These are phyloP conservation scores for Gliomastix tumulicola DNA, from an alignment of 2,329 filamentous ascomycete genomes.

Conservation along the genomic window DNA sequence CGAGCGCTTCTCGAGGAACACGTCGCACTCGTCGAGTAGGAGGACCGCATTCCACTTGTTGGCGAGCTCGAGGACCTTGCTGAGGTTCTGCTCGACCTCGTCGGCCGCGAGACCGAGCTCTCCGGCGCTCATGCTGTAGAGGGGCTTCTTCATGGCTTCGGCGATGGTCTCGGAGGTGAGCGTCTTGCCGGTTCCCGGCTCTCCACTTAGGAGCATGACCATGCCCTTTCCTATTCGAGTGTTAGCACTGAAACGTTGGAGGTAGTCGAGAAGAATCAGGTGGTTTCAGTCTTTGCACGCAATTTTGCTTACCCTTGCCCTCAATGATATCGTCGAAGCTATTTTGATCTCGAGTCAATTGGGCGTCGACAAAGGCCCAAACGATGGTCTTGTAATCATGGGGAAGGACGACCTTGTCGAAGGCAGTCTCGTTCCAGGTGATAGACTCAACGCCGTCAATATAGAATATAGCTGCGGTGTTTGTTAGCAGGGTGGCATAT, in stretches of 20 bases:
- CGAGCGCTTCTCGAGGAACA: constrained; percentile 28
- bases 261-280: constrained; percentile 15
- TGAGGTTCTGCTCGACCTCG: constrained; percentile 56
- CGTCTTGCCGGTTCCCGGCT: constrained; percentile 42
- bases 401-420: constrained; percentile 36
- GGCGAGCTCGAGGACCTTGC: constrained; percentile 53
- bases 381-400: constrained; percentile 40
- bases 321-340: constrained; percentile 44
- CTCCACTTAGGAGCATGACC: constrained; percentile 40
- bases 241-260: constrained; percentile 15
- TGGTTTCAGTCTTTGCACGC: too few relatives aligned
- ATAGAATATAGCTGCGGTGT: constrained; percentile 24
- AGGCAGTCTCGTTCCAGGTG: constrained; percentile 36
- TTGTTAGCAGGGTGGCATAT: neutral
- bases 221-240: constrained; percentile 29
- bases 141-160: constrained; percentile 38
- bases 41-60: constrained; percentile 41
- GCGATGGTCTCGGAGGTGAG: constrained; percentile 41
- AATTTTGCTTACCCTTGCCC: constrained; percentile 45
- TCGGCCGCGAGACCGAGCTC: constrained; percentile 63
- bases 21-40: constrained; percentile 33
- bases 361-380: constrained; percentile 38
- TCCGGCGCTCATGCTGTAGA: constrained; percentile 51
- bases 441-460: constrained; percentile 33
- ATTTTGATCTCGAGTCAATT: constrained; percentile 19